Base-by-base conservation (phyloP, 768 basidiomycete genomes). In the Nevesoporus exiguus region DNA sequence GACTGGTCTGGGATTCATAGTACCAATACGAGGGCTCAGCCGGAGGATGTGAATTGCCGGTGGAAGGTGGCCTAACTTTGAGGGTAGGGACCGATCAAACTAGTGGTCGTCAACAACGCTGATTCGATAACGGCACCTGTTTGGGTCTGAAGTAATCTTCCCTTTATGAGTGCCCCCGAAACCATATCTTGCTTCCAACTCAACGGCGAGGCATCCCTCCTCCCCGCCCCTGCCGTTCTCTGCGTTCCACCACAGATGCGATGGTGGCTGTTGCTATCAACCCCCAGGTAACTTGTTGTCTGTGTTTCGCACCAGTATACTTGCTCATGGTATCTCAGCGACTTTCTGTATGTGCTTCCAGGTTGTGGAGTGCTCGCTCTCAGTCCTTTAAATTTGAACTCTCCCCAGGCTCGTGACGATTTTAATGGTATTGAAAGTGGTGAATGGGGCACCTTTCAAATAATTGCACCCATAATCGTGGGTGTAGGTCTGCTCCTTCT, bases 401-500 rank as follows among this genome's bases (percentile, higher is more conserved):
- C 1, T 39, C 24, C 45, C 24, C 45, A 71, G 68, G 51, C 56
- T 47, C 63, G 65, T 25, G 47, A 55, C 21, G 56, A 27, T 29
- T 7, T 31, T 11, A 13, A 51, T 13, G 45, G 17, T 14, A 3
- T n/a, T 22, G 33, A 11, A 31, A 10, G 27, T 2, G 34, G 25
- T 15, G 19, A 31, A 17, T 73, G 71, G 71, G 47, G 47, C 14
- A 7, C 69, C 14, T 33, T 69, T 8, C 74, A 76, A 47, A 73
- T 75, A 44, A 67, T 64, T 10, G 40, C 64, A 0, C 74, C 75
- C 7, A 61, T 66, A 49, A 64, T 74, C 39, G 69, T 73, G 10
- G 75, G 71, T 27, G 60, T 64, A 5, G 61, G 30, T 36, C 64
- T 75, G 15, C 42, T 71, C 24, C 42, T 66, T 1, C 7, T 64